phyloP scores from a whole-genome alignment of 2,329 filamentous ascomycete species.

The Clonostachys sp. region DNA sequence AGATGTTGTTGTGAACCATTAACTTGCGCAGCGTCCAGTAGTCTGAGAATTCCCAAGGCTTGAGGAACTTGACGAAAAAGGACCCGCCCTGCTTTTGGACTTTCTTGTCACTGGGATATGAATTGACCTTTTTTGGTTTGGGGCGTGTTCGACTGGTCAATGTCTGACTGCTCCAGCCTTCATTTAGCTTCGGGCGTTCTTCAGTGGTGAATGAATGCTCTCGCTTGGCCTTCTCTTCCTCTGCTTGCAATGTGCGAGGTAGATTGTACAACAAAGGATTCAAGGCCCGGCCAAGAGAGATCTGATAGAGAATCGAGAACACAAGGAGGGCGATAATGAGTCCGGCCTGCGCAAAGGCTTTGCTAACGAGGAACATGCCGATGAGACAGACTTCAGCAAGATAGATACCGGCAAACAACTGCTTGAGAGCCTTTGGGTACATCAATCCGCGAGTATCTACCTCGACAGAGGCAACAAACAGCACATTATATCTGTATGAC shows the following conservation, averaged over 20 bases:
- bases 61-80: conserved; percentile 57
- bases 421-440: conserved; percentile 84
- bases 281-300: conserved; percentile 65
- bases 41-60: conserved; percentile 71
- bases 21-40: conserved; percentile 67
- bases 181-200: conserved; percentile 2
- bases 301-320: conserved; percentile 72
- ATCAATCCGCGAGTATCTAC: conserved; percentile 86
- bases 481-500: conserved; percentile 80
- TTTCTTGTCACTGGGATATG: conserved; percentile 9
- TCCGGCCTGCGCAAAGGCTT: conserved; percentile 63
- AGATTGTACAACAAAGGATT: conserved; percentile 68
- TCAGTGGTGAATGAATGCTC: too few relatives aligned
- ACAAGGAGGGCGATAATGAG: conserved; percentile 72
- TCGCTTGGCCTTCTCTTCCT: conserved; percentile 28
- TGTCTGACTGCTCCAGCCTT: conserved; percentile 4
- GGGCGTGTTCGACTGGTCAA: conserved; percentile 5
- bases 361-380: conserved; percentile 70
- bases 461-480: conserved; percentile 73
- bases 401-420: conserved; percentile 78
- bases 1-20: conserved; percentile 52
- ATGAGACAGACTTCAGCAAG: conserved; percentile 74
- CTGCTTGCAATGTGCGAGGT: conserved; percentile 52
- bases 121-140: conserved; percentile 9
- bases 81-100: conserved; percentile 16